Conservation (phyloP, 164 flowering plant species). For the Akebia trifoliata region DNA sequence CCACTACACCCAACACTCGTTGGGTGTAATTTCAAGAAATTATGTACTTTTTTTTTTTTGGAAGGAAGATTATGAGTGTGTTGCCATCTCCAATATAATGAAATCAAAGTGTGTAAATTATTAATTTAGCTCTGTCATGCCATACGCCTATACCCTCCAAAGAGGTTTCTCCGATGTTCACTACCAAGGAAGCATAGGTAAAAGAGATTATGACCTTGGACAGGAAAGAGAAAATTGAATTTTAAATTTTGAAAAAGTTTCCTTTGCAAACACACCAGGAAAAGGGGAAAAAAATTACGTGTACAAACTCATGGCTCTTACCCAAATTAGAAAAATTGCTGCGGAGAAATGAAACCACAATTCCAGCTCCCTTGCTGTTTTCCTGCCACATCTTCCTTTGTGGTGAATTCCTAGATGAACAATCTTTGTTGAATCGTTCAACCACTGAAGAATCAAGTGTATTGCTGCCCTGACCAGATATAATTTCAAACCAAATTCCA, state of each 20-base stretch:
- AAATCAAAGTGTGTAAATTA: no score
- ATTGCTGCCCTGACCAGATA: constrained; percentile 21
- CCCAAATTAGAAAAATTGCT: constrained; percentile 58
- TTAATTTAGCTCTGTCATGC: no score
- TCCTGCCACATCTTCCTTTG: constrained; percentile 11
- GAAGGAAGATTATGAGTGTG: no score
- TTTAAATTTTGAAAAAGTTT: neutral
- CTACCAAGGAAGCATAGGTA: no score
- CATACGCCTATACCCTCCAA: no score
- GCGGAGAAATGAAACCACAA: constrained; percentile 49
- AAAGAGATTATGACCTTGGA: no score
- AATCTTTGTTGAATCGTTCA: constrained; percentile 3
- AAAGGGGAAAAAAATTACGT: neutral
- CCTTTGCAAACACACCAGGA: neutral
- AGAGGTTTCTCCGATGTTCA: no score
- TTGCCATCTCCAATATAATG: no score
- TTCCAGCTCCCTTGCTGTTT: constrained; percentile 13
- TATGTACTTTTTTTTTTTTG: no score
- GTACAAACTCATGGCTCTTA: constrained; percentile 22
- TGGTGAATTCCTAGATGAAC: constrained; percentile 13
- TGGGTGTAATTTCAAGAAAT: no score
- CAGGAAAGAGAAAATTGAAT: neutral
- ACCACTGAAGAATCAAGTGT: constrained; percentile 14
- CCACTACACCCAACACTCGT: no score
- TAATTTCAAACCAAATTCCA: constrained; percentile 80